Base-by-base conservation (phyloP, 768 basidiomycete genomes). In the Mycena albidolilacea region DNA sequence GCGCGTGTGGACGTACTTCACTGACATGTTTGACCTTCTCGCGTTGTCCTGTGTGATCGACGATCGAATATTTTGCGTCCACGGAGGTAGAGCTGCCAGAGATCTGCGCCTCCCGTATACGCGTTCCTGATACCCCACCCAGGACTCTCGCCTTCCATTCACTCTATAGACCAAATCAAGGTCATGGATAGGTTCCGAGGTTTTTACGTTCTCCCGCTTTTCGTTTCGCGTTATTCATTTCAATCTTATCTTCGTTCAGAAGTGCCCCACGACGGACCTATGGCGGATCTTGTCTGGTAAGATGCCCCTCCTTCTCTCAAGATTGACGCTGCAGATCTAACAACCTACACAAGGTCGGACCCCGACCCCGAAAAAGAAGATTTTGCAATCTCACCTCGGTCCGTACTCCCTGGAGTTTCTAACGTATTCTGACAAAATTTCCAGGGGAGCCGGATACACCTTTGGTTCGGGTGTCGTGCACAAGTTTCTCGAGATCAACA, bases 1-100 rank as follows among this genome's bases (percentile, higher is more conserved):
- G 38, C 93, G 93, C 77, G 97, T 98, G 43, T 99, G 97, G 97
- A 96, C 95, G 35, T 98, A 99, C 82, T 99, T 99, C 80, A 99
- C 98, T 72, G 97, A 99, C 84, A 98, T 98, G 97, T 99, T 99
- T 82, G 97, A 99, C 86, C 99, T 97, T 85, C 84, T 99, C 77
- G 98, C 97, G 17, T 86, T 99, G 67, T 97, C 95, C 43, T 97
- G 97, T 71, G 98, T 99, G 72, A 98, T 99, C 78, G 97, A 99
- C 84, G 96, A 99, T 85, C 93, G 92, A 78, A 98, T 99, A 89
- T 99, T 99, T 82, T 99, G 98, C 77, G 97, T 99, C 10, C 97
- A 99, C 78, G 97, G 97, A 78, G 97, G 97, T 95, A 78, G 50
- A 57, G 58, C 23, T 58, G 71, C 55, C 71, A 41, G 73, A 61